Conservation (phyloP, 352 stramenopile genomes). For the Blastocystis sp. region DNA sequence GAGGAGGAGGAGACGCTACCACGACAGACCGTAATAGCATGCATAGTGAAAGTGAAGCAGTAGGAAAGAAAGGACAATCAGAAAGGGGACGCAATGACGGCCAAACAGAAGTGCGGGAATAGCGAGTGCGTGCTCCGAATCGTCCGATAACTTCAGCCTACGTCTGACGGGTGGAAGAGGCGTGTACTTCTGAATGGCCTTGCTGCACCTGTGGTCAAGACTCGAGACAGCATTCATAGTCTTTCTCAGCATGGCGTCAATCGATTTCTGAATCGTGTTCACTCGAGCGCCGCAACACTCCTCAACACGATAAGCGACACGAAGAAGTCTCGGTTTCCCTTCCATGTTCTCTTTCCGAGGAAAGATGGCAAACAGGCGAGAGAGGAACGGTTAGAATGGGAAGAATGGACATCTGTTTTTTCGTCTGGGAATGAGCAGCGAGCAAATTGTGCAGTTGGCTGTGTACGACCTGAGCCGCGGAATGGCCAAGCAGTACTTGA, state of each 20-base stretch:
- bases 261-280: too few relatives aligned
- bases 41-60: constrained; percentile 22
- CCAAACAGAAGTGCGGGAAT: constrained; percentile 61
- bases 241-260: too few relatives aligned
- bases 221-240: not conserved
- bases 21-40: constrained; percentile 38
- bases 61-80: constrained; percentile 26
- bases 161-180: not conserved
- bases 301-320: too few relatives aligned
- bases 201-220: not conserved
- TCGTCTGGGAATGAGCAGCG: constrained; percentile 2
- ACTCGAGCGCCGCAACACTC: too few relatives aligned
- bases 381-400: too few relatives aligned
- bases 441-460: constrained; percentile 77
- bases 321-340: too few relatives aligned
- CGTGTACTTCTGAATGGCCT: constrained; percentile 7
- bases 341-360: too few relatives aligned
- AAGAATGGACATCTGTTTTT: not conserved
- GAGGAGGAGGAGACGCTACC: not conserved
- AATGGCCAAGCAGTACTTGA: constrained; percentile 82
- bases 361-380: too few relatives aligned
- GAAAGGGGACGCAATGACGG: constrained; percentile 37
- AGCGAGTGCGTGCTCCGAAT: constrained; percentile 26
- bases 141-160: constrained; percentile 10
- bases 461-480: constrained; percentile 91